Evolutionary conservation across 169 alveolate genomes (phyloP).

Genomic region (Plasmodium fragile): DNA sequence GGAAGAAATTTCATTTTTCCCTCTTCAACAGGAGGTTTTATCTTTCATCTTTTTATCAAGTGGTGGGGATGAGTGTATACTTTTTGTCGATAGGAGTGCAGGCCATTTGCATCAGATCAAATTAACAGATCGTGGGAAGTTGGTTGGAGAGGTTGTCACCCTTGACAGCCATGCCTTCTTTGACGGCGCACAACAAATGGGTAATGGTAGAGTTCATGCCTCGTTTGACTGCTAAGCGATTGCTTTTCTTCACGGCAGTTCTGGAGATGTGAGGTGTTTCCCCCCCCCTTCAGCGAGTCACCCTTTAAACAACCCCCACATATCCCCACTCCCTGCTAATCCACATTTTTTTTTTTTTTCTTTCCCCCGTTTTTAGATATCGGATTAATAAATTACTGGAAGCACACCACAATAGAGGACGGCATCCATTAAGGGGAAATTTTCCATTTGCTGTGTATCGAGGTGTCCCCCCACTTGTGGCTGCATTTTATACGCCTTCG

Average conservation of each 20-base stretch:
- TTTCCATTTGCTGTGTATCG: not conserved
- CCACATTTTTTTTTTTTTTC: not conserved
- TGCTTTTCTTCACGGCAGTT: not conserved
- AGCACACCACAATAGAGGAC: conserved; percentile 63
- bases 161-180: conserved; percentile 24
- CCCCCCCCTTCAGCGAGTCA: not conserved
- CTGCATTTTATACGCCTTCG: not conserved
- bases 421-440: not conserved
- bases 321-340: not conserved
- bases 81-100: conserved; percentile 30
- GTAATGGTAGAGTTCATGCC: not conserved
- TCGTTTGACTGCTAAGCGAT: not conserved
- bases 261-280: not conserved
- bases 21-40: conserved; percentile 14
- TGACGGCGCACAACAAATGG: not conserved
- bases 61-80: not conserved
- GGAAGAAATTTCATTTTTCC: conserved; percentile 27
- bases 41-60: conserved; percentile 13
- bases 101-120: conserved; percentile 31
- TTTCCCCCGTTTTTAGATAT: conserved; percentile 33
- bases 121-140: not conserved
- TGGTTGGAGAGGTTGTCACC: conserved; percentile 4
- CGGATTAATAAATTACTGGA: conserved; percentile 57
- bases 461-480: not conserved
- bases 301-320: not conserved